Base-by-base conservation (phyloP, 176 grass and related monocot genomes). In the Chloris gayana region DNA sequence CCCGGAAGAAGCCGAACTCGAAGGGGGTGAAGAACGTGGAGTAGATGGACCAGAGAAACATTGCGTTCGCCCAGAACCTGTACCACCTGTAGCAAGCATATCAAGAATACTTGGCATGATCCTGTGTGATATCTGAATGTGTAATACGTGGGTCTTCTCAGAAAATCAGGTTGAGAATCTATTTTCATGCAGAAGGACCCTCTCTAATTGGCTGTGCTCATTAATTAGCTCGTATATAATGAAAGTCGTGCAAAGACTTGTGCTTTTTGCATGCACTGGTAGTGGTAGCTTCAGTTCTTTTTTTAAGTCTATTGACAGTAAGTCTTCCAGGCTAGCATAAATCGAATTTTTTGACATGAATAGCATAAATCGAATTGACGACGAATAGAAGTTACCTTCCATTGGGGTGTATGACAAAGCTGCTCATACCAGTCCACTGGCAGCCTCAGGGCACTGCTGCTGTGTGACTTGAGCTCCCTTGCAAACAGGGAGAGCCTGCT, bases 11-110 rank as follows among this genome's bases (percentile, higher is more conserved):
- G 53, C 85, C 88, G 42, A 91, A 98, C 61, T 90, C 95, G 74
- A 98, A 80, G n/a, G 92, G 90, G 32, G 95, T 92, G 85, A 87
- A 91, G 89, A 98, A 94, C 69, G 86, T 83, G 17, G 92, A 98
- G 83, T 85, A 98, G 74, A 98, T 87, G 65, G 92, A 94, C 92
- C 77, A 98, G 13, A 98, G 4, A 72, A 98, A 91, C 63, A 92
- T 56, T 30, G 82, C 79, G 84, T 81, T 85, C 31, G 69, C 79
- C 92, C 95, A 98, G 31, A 94, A 38, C 81, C 83, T 89, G 73
- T 91, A 98, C 45, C 70, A 88, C 60, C 95, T 98, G 74, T n/a
- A 79, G 15, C 15, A 56, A 34, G 58, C 13, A 54, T 6, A 69
- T 53, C 68, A 76, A 66, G 33, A 57, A 51, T 22, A 69, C 0